Conservation (phyloP, 345 rosid species). For the Carallia brachiata region DNA sequence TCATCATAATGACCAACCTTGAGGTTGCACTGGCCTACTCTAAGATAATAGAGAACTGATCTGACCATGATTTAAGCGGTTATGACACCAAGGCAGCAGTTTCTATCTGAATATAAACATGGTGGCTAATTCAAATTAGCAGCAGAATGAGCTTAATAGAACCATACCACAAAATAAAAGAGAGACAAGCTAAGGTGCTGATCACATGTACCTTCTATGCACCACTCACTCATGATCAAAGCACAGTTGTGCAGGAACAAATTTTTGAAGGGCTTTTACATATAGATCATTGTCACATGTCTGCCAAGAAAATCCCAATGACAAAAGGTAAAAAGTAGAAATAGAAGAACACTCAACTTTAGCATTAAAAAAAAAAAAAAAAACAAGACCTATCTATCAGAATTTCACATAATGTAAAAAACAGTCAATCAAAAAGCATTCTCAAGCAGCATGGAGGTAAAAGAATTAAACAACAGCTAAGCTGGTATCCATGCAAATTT, state of each 20-base stretch:
- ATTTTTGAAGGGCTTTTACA: slow-evolving; percentile 73
- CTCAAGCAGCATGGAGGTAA: too few relatives aligned
- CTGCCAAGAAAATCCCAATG: slow-evolving; percentile 41
- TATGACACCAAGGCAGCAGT: too few relatives aligned
- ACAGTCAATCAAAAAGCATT: background rate
- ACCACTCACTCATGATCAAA: slow-evolving; percentile 77
- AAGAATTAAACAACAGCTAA: too few relatives aligned
- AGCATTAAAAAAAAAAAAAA: too few relatives aligned
- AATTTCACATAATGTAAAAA: background rate
- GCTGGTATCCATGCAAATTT: too few relatives aligned
- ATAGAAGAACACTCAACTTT: background rate
- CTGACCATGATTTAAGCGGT: slow-evolving; percentile 53
- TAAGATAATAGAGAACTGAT: slow-evolving; percentile 57
- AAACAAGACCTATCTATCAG: too few relatives aligned
- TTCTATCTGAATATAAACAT: slow-evolving; percentile 14
- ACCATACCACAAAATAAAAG: slow-evolving; percentile 1
- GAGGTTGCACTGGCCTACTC: slow-evolving; percentile 31
- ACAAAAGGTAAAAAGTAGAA: slow-evolving; percentile 13
- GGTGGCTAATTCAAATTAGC: slow-evolving; percentile 23
- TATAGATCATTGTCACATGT: slow-evolving; percentile 60
- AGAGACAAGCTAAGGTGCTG: slow-evolving; percentile 9
- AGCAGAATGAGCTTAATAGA: slow-evolving; percentile 5
- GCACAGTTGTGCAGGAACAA: slow-evolving; percentile 69
- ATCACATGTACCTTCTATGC: slow-evolving; percentile 57
- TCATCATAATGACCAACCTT: slow-evolving; percentile 7